Conservation (phyloP, 2,329 filamentous ascomycete genomes). For the Aureobasidium sp. region DNA sequence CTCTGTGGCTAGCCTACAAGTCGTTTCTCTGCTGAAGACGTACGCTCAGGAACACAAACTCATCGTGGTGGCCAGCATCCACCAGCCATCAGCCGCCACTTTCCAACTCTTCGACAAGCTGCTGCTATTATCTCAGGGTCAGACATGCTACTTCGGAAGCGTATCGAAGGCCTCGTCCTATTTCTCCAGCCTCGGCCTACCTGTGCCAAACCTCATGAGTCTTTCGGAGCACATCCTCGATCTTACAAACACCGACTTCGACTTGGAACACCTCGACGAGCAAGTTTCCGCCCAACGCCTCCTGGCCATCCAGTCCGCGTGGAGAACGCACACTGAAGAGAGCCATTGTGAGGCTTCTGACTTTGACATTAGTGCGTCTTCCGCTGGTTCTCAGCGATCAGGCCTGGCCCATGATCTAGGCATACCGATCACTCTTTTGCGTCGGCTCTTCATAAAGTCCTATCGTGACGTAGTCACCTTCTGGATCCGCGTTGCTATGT, state of each 20-base stretch:
- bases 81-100: constrained; percentile 81
- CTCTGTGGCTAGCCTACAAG: constrained; percentile 76
- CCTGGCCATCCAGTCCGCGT: constrained; percentile 34
- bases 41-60: constrained; percentile 62
- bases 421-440: constrained; percentile 62
- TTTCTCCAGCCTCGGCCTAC: constrained; percentile 64
- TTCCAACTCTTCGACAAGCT: constrained; percentile 83
- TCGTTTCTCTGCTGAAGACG: constrained; percentile 73
- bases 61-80: constrained; percentile 67
- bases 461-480: constrained; percentile 86
- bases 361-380: neutral
- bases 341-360: neutral
- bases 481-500: constrained; percentile 83
- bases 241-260: constrained; percentile 79
- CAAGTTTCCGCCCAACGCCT: neutral
- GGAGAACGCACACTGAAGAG: neutral
- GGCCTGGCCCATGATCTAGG: constrained; percentile 7
- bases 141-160: constrained; percentile 75
- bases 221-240: constrained; percentile 82
- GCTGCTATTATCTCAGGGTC: constrained; percentile 73
- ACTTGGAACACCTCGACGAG: constrained; percentile 40
- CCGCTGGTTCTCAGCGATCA: neutral
- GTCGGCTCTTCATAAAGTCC: constrained; percentile 83
- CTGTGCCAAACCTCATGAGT: constrained; percentile 73
- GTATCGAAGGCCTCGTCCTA: constrained; percentile 60